Base-by-base conservation (phyloP, 2,329 filamentous ascomycete genomes). In the Aspergillus awamori region DNA sequence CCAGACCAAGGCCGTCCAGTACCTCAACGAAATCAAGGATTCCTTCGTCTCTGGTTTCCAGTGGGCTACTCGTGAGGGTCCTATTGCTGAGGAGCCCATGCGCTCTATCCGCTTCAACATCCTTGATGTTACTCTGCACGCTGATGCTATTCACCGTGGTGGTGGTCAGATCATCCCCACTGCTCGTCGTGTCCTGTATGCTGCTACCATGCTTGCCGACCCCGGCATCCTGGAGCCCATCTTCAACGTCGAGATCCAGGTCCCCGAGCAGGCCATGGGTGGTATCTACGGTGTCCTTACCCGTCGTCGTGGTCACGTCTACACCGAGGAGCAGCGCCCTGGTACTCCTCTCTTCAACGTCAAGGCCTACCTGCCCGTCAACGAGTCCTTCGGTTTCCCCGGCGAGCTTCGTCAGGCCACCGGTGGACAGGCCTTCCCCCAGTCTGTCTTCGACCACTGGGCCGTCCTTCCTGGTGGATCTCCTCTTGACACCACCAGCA, bases 11-110 rank as follows among this genome's bases (percentile, higher is more conserved):
- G 95, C 95, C 74, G 95, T 99, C 71, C 95, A 99, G 87, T 99
- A 98, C 89, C 88, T 99, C 78, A 95, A 92, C 86, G 95, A 99
- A 91, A 99, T 99, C 89, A 99, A 99, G 91, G 95, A 99, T 80
- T 98, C 94, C 65, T 90, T 98, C 73, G 93, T 98, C 78, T 98
- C 95, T 72, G 95, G 95, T 89, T 99, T 99, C 93, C 95, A 99
- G 84, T 99, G 95, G 95, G 95, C 95, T 71, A 92, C 92, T 74
- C 90, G 94, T 79, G 95, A 99, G 87, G 95, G 95, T 86, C 95
- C 95, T 76, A 83, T 99, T 78, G 93, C 91, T 73, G 95, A 99
- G 84, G 95, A 99, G 89, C 95, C 95, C 75, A 94, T 99, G 93
- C 92, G 95, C 80, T 89, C 89, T 71, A 82, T 96, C 82, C 92